Conservation (phyloP, 768 basidiomycete genomes). For the Hirschioporus abietinus region DNA sequence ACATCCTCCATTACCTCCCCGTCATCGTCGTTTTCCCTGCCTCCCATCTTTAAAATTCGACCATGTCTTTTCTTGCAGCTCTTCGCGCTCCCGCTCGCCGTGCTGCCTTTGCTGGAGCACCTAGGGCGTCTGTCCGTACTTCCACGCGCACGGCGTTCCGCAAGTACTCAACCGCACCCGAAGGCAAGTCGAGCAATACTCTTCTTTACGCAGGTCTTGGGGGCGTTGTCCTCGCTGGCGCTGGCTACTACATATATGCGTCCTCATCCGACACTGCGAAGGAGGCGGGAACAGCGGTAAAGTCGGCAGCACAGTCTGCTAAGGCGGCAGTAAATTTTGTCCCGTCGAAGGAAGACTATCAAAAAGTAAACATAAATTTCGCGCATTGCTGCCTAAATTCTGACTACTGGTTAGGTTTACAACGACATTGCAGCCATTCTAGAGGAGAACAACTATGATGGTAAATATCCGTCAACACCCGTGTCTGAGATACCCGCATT, state of each 20-base stretch:
- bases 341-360: conserved; percentile 81
- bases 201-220: conserved; percentile 58
- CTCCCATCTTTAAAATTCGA: background rate
- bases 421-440: conserved; percentile 76
- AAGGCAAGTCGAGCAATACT: conserved; percentile 46
- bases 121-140: conserved; percentile 25
- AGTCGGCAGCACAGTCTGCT: conserved; percentile 54
- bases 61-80: background rate
- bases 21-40: background rate
- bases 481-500: background rate
- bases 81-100: conserved; percentile 15
- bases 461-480: conserved; percentile 33
- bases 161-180: conserved; percentile 50
- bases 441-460: conserved; percentile 79
- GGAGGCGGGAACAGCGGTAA: conserved; percentile 49
- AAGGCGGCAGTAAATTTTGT: conserved; percentile 67
- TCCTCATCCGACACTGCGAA: conserved; percentile 41
- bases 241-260: conserved; percentile 58
- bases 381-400: background rate
- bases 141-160: conserved; percentile 36
- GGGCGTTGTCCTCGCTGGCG: conserved; percentile 52
- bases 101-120: conserved; percentile 12
- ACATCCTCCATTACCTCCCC: background rate
- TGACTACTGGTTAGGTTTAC: conserved; percentile 59
- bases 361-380: conserved; percentile 50